Evolutionary conservation across 305 asterid species (phyloP).

Genomic region (Solanum aculeatissimum): DNA sequence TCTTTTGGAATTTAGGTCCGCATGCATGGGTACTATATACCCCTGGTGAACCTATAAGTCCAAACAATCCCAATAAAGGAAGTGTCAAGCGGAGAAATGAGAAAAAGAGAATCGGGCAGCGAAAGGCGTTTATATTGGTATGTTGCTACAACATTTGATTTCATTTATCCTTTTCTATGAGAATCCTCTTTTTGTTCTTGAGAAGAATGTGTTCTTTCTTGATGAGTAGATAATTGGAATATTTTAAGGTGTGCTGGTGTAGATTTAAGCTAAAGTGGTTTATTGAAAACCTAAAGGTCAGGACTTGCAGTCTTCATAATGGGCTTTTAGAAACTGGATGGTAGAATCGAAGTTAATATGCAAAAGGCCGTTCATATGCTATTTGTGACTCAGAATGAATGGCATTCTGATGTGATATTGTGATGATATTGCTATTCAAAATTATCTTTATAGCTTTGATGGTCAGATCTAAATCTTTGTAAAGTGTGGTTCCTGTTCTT

Average conservation of each 20-base stretch:
- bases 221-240: not conserved
- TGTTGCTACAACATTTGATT: not conserved
- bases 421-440: not conserved
- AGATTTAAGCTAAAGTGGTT: not conserved
- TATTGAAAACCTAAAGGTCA: not conserved
- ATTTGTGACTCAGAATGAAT: not conserved
- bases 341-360: not conserved
- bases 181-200: not conserved
- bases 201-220: not conserved
- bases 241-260: not conserved
- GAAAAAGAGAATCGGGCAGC: conserved; percentile 65
- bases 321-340: not conserved
- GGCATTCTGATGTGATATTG: not conserved
- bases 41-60: conserved; percentile 57
- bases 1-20: conserved; percentile 48
- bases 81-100: conserved; percentile 77
- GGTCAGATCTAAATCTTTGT: not conserved
- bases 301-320: not conserved
- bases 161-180: not conserved
- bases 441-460: not conserved
- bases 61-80: conserved; percentile 80
- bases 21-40: conserved; percentile 59
- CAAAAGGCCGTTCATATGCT: not conserved
- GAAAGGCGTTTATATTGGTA: conserved; percentile 66
- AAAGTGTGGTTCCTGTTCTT: not conserved